Conservation (phyloP, 2,329 filamentous ascomycete species). For the Cytospora chrysosperma region DNA sequence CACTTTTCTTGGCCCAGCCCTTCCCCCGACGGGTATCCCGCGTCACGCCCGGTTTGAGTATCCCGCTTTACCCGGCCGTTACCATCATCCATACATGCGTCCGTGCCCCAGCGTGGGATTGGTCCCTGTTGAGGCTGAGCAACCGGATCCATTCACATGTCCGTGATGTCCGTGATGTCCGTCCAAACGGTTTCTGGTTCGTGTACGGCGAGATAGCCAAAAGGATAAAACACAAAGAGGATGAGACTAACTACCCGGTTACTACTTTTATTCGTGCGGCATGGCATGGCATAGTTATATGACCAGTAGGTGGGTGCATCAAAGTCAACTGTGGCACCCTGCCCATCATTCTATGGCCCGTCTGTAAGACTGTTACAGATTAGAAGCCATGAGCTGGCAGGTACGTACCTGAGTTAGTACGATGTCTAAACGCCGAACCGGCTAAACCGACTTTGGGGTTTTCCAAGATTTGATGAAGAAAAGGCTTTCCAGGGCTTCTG, state of each 20-base stretch:
- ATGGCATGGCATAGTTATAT: not conserved
- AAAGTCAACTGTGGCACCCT: not conserved
- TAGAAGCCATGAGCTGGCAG: not conserved
- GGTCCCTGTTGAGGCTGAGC: not conserved
- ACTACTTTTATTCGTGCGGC: no score
- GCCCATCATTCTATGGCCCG: not conserved
- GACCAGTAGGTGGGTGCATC: not conserved
- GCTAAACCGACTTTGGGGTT: no score
- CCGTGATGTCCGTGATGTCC: not conserved
- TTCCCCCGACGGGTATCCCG: constrained; percentile 4
- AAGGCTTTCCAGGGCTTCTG: no score
- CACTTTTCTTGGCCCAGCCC: not conserved
- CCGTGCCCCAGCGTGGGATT: no score
- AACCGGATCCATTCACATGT: not conserved
- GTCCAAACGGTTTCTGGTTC: not conserved
- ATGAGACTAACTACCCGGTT: no score
- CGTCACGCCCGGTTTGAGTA: not conserved
- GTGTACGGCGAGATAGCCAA: not conserved
- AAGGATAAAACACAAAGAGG: not conserved
- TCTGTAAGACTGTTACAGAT: not conserved
- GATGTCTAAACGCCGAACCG: no score
- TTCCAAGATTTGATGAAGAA: no score
- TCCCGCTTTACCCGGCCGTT: not conserved
- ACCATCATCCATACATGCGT: not conserved
- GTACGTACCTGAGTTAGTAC: no score